A percentile compares a stretch with the other conserved stretches of the same genome.
Conservation (phyloP, 179 eudicot genomes). For the Carnegiea gigantea region DNA sequence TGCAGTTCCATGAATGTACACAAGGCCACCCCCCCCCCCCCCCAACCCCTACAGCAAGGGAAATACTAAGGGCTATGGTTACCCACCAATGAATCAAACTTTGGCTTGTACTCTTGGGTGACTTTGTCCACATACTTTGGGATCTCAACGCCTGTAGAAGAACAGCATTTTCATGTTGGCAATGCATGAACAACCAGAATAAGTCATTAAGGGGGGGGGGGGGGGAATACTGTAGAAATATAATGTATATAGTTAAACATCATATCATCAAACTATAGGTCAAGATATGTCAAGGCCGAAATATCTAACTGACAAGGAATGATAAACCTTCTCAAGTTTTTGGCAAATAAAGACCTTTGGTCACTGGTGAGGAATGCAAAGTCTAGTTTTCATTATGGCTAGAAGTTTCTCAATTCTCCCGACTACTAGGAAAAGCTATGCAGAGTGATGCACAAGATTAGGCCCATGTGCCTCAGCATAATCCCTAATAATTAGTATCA, state of each 20-base stretch:
- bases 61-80: neutral
- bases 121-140: constrained; percentile 90
- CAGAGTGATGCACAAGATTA: neutral
- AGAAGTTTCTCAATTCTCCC: neutral
- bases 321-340: neutral
- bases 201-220: too few relatives aligned
- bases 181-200: neutral
- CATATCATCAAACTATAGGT: neutral
- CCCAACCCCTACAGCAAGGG: neutral
- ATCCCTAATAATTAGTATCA: neutral
- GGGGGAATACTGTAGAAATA: neutral
- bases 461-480: neutral
- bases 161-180: neutral
- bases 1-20: neutral
- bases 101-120: constrained; percentile 88
- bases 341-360: neutral
- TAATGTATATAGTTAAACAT: neutral
- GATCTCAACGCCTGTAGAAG: constrained; percentile 61
- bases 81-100: constrained; percentile 88
- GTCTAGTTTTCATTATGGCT: neutral
- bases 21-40: neutral
- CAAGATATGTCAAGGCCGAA: neutral
- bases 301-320: neutral
- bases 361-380: neutral
- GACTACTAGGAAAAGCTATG: neutral